A percentile compares a stretch with the other conserved stretches of the same genome.
Evolutionary conservation across 2,329 filamentous ascomycete genomes (phyloP).

Genomic region (Dactylellina parvicollis): DNA sequence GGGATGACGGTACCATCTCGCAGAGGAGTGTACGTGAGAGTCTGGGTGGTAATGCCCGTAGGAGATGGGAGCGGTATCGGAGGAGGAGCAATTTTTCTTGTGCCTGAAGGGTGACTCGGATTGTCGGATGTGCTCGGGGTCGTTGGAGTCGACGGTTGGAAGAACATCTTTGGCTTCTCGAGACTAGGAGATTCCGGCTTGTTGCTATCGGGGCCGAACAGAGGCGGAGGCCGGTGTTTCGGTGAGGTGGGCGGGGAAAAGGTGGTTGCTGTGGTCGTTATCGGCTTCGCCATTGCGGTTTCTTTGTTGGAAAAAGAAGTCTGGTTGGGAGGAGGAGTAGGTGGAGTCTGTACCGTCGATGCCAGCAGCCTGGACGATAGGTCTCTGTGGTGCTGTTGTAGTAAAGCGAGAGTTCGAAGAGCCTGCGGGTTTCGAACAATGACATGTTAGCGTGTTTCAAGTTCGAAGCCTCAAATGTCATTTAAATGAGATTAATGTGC

Average conservation of each 20-base stretch:
- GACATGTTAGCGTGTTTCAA: slow-evolving; percentile 54
- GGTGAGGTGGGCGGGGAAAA: slow-evolving; percentile 52
- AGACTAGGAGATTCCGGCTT: slow-evolving; percentile 40
- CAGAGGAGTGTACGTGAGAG: slow-evolving; percentile 45
- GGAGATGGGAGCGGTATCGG: slow-evolving; percentile 50
- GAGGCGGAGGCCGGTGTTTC: slow-evolving; percentile 49
- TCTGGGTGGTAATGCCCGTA: slow-evolving; percentile 44
- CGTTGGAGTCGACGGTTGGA: slow-evolving; percentile 52
- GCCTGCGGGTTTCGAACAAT: slow-evolving; percentile 52
- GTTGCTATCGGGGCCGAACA: slow-evolving; percentile 40
- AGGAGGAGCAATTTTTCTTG: slow-evolving; percentile 47
- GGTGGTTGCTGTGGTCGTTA: slow-evolving; percentile 45
- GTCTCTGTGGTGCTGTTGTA: slow-evolving; percentile 53
- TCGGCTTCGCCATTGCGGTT: slow-evolving; percentile 47
- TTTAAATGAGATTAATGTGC: slow-evolving; percentile 51
- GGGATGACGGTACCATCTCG: slow-evolving; percentile 43
- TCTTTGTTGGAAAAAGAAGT: slow-evolving; percentile 52
- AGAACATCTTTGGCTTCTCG: slow-evolving; percentile 53
- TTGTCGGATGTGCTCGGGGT: slow-evolving; percentile 51
- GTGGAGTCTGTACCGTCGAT: slow-evolving; percentile 51
- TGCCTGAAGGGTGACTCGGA: slow-evolving; percentile 44
- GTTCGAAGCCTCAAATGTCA: slow-evolving; percentile 52
- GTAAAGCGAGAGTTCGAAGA: slow-evolving; percentile 49
- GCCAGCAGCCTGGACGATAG: slow-evolving; percentile 52
- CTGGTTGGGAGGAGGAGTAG: slow-evolving; percentile 52